phyloP scores from a whole-genome alignment of 1,284 basidiomycete species.

The Leucocoprinus gongylophorus region DNA sequence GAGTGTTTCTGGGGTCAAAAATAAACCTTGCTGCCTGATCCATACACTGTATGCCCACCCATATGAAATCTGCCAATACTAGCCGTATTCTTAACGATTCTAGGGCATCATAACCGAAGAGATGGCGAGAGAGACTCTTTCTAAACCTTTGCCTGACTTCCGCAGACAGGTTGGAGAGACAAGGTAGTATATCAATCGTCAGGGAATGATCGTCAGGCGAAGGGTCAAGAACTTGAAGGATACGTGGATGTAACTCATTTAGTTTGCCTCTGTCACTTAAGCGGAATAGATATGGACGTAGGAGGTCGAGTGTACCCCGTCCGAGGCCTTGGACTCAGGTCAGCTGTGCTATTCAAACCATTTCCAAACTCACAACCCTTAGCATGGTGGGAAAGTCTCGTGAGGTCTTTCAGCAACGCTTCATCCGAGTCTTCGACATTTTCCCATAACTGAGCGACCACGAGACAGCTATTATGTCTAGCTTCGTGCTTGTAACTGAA shows the following conservation, averaged over 20 bases:
- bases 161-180: slow-evolving; percentile 21
- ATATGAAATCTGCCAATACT: slow-evolving; percentile 53
- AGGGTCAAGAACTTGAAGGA: slow-evolving; percentile 41
- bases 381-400: slow-evolving; percentile 26
- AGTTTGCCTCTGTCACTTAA: slow-evolving; percentile 34
- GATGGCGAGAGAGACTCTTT: slow-evolving; percentile 42
- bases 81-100: slow-evolving; percentile 49
- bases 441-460: slow-evolving; percentile 51
- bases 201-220: slow-evolving; percentile 28
- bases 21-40: not conserved
- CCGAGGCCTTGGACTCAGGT: slow-evolving; percentile 32
- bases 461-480: slow-evolving; percentile 52
- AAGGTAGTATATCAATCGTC: slow-evolving; percentile 26
- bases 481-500: slow-evolving; percentile 77
- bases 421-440: slow-evolving; percentile 31
- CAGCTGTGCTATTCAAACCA: not conserved
- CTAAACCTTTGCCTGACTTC: slow-evolving; percentile 40
- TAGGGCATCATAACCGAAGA: slow-evolving; percentile 55
- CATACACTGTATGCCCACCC: slow-evolving; percentile 39
- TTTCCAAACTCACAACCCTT: slow-evolving; percentile 31
- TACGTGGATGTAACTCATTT: slow-evolving; percentile 32
- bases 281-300: slow-evolving; percentile 50
- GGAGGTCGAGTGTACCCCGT: slow-evolving; percentile 41
- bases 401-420: slow-evolving; percentile 29
- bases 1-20: slow-evolving; percentile 36